Evolutionary conservation across 768 basidiomycete species (phyloP), one percentile per base, ranked within the genome.

Genomic region (Rhodocollybia butyracea): DNA sequence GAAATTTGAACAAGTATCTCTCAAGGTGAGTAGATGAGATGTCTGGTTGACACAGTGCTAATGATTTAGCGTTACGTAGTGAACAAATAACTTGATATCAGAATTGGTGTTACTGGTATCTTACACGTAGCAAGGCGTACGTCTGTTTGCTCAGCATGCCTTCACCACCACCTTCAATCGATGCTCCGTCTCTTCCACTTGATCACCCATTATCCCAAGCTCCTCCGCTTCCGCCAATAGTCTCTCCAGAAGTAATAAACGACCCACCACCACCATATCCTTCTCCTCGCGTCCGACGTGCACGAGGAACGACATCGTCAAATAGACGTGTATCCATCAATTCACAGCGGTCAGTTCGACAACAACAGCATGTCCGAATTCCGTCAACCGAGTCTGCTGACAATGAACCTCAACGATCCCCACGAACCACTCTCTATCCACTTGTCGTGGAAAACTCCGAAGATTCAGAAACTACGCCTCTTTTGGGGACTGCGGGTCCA

Each of bases 191-290:
- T 43, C 42, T 43, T 43, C 42, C 42, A 22, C 42, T 27, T 8
- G 42, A 43, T 22, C 21, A 43, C 22, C 42, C 42, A 43, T 26
- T 43, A 21, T 43, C 42, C 5, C 42, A 43, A 43, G 21, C 22
- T 22, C 5, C 42, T 8, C 24, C 42, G 4, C 13, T 24, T 7
- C n/a, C n/a, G n/a, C 5, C 42, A 13, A 22, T 15, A 12, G 21
- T 26, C 15, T 22, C 42, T 22, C 19, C 46, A 47, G 29, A 30
- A 47, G 46, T 8, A 7, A 13, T 47, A 12, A 57, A 68, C 10
- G 87, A 89, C 60, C 88, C 88, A 3, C 88, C 88, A 10, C 88
- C 88, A 0, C 88, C 88, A 2, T 89, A 89, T 66, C 87, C 86
- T 36, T 70, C 73, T 39, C 43, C 55, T 31, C 57, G 58, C 11